Conservation (phyloP, 257 asterid genomes). For the Solanum sparsipilum region DNA sequence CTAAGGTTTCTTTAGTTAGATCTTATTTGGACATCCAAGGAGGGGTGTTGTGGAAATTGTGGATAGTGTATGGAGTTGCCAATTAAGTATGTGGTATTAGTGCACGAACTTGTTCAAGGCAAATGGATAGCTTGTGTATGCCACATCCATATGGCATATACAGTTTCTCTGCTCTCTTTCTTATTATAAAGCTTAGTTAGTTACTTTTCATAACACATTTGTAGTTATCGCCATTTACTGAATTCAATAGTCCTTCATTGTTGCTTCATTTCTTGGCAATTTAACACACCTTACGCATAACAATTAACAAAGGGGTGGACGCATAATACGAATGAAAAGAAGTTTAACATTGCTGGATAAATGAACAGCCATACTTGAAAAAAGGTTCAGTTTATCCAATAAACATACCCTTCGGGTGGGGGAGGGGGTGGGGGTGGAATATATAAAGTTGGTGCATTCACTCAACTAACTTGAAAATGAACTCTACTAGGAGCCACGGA, state of each 20-base stretch:
- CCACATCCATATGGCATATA: not conserved
- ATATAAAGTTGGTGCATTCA: not conserved
- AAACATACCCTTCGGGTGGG: not conserved
- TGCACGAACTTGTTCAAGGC: not conserved
- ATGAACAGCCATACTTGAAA: not conserved
- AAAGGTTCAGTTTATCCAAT: not conserved
- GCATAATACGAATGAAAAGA: not conserved
- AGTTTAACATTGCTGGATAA: not conserved
- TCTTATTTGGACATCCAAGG: not conserved
- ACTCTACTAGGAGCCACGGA: not conserved
- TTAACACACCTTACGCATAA: not conserved
- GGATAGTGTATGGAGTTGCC: not conserved
- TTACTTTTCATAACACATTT: not conserved
- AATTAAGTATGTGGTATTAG: not conserved
- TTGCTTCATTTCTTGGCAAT: not conserved
- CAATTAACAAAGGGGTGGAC: not conserved
- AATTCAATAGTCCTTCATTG: not conserved
- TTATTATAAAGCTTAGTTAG: not conserved
- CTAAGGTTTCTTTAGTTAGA: not conserved
- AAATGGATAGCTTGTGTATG: not conserved
- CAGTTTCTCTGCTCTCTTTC: not conserved
- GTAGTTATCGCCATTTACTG: not conserved
- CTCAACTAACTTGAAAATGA: not conserved
- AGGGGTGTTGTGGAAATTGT: not conserved
- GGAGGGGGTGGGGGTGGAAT: not conserved